Conservation (phyloP, 495 filamentous ascomycete genomes). For the Darksidea phi region DNA sequence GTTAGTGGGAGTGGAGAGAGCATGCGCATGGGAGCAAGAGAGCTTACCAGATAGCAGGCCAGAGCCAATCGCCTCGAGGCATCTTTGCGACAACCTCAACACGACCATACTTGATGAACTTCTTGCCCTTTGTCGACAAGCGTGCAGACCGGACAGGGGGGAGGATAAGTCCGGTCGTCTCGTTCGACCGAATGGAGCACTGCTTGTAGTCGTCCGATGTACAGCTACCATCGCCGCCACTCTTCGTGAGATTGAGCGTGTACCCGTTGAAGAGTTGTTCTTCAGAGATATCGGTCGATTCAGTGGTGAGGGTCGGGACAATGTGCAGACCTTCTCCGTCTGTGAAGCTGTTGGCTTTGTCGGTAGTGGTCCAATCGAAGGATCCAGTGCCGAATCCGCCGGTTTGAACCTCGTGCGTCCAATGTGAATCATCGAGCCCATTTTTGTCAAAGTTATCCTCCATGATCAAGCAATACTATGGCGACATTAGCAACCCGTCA, state of each 20-base stretch:
- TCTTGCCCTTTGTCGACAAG: constrained; percentile 44
- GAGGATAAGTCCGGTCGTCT: constrained; percentile 40
- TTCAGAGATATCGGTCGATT: constrained; percentile 38
- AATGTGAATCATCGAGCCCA: constrained; percentile 36
- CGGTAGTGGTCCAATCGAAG: constrained; percentile 49
- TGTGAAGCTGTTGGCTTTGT: constrained; percentile 43
- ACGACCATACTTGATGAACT: constrained; percentile 42
- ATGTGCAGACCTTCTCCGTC: constrained; percentile 46
- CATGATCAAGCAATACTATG: constrained; percentile 41
- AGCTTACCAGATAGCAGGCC: constrained; percentile 46
- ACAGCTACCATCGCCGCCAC: constrained; percentile 37
- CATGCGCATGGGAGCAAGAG: background rate
- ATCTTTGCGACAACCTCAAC: constrained; percentile 47
- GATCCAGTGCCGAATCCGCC: constrained; percentile 46
- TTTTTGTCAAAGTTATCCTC: constrained; percentile 41
- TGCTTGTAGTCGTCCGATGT: constrained; percentile 32
- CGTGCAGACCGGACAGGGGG: constrained; percentile 44
- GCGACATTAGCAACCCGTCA: background rate
- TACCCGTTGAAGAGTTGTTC: constrained; percentile 36
- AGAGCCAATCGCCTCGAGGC: constrained; percentile 46
- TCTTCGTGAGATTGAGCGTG: constrained; percentile 41
- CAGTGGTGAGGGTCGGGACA: constrained; percentile 47
- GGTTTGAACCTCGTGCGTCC: constrained; percentile 42
- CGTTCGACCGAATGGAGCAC: constrained; percentile 39
- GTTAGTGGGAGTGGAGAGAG: background rate